Conservation (phyloP, 345 rosid genomes). For the Microcos paniculata region DNA sequence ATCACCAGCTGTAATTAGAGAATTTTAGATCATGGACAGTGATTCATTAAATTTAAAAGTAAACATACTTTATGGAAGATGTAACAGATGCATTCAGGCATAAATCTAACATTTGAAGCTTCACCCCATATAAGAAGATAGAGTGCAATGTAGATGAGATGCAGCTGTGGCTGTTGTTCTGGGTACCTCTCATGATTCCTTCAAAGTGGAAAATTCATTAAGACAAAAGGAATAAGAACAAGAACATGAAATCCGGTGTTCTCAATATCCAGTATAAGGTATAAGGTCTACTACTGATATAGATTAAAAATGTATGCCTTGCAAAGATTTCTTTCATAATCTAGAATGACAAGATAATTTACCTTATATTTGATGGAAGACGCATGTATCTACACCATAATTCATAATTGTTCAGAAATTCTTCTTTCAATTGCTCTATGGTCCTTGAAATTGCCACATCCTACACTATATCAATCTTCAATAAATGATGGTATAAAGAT, state of each 20-base stretch:
- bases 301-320: background rate
- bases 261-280: background rate
- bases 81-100: conserved; percentile 99
- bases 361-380: conserved; percentile 42
- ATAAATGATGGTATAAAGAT: conserved; percentile 14
- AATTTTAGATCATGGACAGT: background rate
- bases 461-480: conserved; percentile 38
- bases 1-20: background rate
- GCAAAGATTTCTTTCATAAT: background rate
- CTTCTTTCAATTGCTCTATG: conserved; percentile 50
- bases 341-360: conserved; percentile 2
- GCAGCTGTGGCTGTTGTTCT: conserved; percentile 38
- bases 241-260: conserved; percentile 7
- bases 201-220: conserved; percentile 32
- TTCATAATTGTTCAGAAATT: conserved; percentile 70
- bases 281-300: background rate
- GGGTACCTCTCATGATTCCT: conserved; percentile 45
- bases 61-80: conserved; percentile 82
- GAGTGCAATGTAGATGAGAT: conserved; percentile 76
- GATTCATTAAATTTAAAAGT: background rate
- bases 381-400: conserved; percentile 91
- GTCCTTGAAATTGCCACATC: conserved; percentile 25
- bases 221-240: background rate
- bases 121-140: conserved; percentile 99
- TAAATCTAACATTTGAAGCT: conserved; percentile 96